Base-by-base conservation (phyloP, 345 rosid species). In the Populus pruinosa region DNA sequence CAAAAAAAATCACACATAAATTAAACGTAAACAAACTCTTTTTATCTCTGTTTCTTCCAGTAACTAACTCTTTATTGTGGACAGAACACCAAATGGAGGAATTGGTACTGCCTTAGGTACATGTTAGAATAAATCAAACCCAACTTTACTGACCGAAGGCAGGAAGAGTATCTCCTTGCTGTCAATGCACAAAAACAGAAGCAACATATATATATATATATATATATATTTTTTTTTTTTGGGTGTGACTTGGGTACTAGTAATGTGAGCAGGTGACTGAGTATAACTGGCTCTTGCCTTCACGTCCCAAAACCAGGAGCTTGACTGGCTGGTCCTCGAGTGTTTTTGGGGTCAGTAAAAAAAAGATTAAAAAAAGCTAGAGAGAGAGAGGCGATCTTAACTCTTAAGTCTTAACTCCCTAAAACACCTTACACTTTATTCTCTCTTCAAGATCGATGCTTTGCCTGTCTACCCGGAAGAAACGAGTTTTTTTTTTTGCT, bases 391-490 rank as follows among this genome's bases (percentile, higher is more conserved):
- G 16, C 6, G 43, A 20, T 75, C 82, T 73, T 65, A 67, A 72
- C 41, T 79, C 71, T 88, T 65, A 67, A 72, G 47, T 79, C 71
- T 88, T 77, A 38, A 29, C 71, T 66, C 73, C 67, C 81, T 12
- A n/a, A n/a, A 35, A 25, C 59, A 23, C 41, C 64, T 70, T 39
- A 53, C 81, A 80, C 87, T 82, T 82, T 85, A 85, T 85, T 85
- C 83, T 77, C 85, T 82, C 88, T 82, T 88, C 83, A 88, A 88
- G 80, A 82, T 85, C 78, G 81, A 86, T 88, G 71, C 86, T 84
- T 82, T 84, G 80, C 77, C 83, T 83, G 83, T 85, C 85, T 86
- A 63, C 82, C 83, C 83, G 72, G 55, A 41, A 70, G 67, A 77
- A 87, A 77, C 87, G 82, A 77, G 85, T 85, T 77, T 83, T 81